phyloP scores from a whole-genome alignment of 1,139 yeast genomes.

The Saccharomyces hybrid region DNA sequence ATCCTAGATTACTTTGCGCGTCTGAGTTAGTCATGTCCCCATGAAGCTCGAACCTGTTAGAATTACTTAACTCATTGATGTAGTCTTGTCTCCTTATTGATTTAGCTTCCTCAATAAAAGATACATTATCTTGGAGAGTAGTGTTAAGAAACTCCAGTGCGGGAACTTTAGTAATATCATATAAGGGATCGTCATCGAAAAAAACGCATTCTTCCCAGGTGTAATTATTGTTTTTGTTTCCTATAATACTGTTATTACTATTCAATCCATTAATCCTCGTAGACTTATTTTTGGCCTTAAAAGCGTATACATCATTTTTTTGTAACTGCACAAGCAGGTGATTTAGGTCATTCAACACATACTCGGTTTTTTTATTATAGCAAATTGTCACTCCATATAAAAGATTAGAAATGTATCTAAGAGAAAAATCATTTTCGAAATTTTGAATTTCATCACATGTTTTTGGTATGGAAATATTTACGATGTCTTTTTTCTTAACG shows the following conservation, averaged over 20 bases:
- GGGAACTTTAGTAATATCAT: conserved; percentile 18
- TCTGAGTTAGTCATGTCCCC: conserved; percentile 3
- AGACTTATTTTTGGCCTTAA: neutral
- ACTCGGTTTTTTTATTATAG: conserved; percentile 27
- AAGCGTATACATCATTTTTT: conserved; percentile 6
- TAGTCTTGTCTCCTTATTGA: conserved; percentile 25
- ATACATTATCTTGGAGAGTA: neutral
- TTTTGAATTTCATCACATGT: conserved; percentile 24
- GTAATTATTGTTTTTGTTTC: neutral
- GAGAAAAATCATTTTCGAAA: conserved; percentile 15
- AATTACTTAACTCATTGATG: conserved; percentile 18
- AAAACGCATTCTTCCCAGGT: conserved; percentile 6
- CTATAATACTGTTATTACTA: conserved; percentile 1
- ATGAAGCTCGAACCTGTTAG: conserved; percentile 6
- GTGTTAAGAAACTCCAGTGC: conserved; percentile 12
- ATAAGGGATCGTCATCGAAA: conserved; percentile 22
- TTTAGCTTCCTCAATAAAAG: conserved; percentile 6
- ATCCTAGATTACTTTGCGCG: conserved; percentile 3
- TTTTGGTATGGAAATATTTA: conserved; percentile 26
- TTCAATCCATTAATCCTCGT: conserved; percentile 2
- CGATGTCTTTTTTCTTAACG: conserved; percentile 25
- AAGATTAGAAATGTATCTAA: conserved; percentile 26
- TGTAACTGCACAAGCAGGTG: conserved; percentile 20
- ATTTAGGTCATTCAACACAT: conserved; percentile 23
- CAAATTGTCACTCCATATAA: conserved; percentile 29